phyloP scores from a whole-genome alignment of 306 rosid species.

The Gastrolobium villosum region DNA sequence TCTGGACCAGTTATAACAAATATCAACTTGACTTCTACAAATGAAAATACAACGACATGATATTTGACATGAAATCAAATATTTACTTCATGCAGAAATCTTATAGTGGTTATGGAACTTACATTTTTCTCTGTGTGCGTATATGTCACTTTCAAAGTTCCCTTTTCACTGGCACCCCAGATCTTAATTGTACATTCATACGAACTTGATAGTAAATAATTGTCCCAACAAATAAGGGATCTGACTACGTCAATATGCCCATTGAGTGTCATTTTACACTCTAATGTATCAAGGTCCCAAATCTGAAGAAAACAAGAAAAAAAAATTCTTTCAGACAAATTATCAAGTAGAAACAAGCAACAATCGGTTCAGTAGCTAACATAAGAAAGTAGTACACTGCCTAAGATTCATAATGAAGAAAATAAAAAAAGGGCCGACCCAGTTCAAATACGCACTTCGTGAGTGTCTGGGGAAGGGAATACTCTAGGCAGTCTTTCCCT shows the following conservation, averaged over 20 bases:
- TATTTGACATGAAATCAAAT: neutral
- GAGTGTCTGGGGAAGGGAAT: too few species aligned
- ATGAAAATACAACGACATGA: neutral
- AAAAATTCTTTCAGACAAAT: neutral
- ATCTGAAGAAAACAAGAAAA: conserved; percentile 44
- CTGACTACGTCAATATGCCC: conserved; percentile 55
- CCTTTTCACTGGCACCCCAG: conserved; percentile 45
- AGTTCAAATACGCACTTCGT: too few species aligned
- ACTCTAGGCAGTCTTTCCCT: too few species aligned
- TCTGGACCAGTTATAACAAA: neutral
- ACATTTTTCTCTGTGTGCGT: conserved; percentile 51
- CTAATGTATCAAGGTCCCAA: conserved; percentile 59
- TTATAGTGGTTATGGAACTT: conserved; percentile 13
- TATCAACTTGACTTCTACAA: too few species aligned
- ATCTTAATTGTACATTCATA: conserved; percentile 51
- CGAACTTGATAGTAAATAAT: conserved; percentile 50
- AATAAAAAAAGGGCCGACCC: too few species aligned
- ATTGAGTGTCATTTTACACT: conserved; percentile 54
- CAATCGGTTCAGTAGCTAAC: neutral
- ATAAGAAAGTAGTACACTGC: neutral
- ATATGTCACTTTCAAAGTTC: conserved; percentile 44
- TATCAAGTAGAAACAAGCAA: neutral
- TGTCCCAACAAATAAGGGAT: conserved; percentile 61
- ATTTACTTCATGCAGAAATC: neutral
- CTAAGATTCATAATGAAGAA: neutral